Conservation (phyloP, 1,139 yeast genomes). For the Hanseniaspora gamundiae region DNA sequence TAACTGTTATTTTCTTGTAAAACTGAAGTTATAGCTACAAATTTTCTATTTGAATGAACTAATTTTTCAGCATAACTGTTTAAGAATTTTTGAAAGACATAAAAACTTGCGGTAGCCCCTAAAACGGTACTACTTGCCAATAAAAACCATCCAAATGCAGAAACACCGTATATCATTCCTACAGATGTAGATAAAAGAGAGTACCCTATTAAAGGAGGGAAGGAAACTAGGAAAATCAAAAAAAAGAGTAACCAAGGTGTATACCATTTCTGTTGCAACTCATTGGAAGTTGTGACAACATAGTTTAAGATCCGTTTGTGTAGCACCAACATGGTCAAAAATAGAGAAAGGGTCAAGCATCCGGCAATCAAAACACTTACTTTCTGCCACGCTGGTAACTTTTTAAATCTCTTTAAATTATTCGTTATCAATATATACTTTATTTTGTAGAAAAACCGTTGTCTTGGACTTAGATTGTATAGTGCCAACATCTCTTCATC, state of each 20-base stretch:
- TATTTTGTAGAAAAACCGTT: constrained; percentile 16
- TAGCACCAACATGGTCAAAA: constrained; percentile 32
- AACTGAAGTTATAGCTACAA: constrained; percentile 67
- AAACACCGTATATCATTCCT: constrained; percentile 80
- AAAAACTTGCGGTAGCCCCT: constrained; percentile 67
- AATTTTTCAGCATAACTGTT: constrained; percentile 44
- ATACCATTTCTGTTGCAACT: constrained; percentile 22
- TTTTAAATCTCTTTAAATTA: constrained; percentile 11
- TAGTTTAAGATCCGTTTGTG: constrained; percentile 35
- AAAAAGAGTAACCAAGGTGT: constrained; percentile 46
- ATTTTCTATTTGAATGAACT: constrained; percentile 42
- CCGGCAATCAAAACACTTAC: constrained; percentile 11
- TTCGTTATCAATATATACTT: constrained; percentile 10
- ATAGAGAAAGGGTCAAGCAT: constrained; percentile 15
- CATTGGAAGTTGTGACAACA: constrained; percentile 34
- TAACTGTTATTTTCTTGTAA: constrained; percentile 60
- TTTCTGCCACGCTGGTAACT: constrained; percentile 18
- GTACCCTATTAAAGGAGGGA: constrained; percentile 87
- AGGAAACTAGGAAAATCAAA: constrained; percentile 39
- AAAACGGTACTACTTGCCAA: constrained; percentile 54
- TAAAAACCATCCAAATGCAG: constrained; percentile 62
- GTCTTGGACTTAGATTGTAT: constrained; percentile 23
- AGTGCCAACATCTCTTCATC: constrained; percentile 23
- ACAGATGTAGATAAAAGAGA: constrained; percentile 53
- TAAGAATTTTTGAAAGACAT: constrained; percentile 52